Conservation (phyloP, 176 grass and related monocot species). For the Rhynchospora tenuis region DNA sequence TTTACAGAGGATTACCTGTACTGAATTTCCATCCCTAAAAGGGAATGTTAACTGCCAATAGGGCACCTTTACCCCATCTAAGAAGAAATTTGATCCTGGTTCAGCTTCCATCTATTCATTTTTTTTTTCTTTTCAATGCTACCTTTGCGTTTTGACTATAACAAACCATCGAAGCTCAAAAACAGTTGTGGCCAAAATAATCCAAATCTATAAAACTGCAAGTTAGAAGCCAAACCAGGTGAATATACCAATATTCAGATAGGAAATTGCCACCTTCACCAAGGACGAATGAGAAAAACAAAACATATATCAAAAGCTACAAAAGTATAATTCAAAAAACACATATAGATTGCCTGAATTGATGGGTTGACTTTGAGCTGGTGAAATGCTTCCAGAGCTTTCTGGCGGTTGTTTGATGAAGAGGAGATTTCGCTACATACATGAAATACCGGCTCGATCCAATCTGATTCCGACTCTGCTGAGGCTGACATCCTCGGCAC, state of each 20-base stretch:
- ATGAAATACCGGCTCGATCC: constrained; percentile 45
- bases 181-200: too few relatives aligned
- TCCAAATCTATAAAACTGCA: not conserved
- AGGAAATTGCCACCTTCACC: not conserved
- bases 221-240: not conserved
- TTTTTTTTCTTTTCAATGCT: not conserved
- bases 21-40: not conserved
- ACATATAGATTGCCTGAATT: constrained; percentile 54
- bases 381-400: constrained; percentile 59
- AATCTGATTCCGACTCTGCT: constrained; percentile 40
- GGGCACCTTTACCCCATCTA: not conserved
- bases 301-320: not conserved
- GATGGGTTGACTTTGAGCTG: constrained; percentile 41
- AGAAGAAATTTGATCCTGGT: not conserved
- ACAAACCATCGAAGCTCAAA: too few relatives aligned
- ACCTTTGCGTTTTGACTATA: not conserved
- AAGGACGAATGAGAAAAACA: not conserved
- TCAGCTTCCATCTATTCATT: not conserved
- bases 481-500: constrained; percentile 23
- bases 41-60: not conserved
- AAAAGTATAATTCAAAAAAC: not conserved
- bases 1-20: not conserved
- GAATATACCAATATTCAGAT: not conserved
- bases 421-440: constrained; percentile 38
- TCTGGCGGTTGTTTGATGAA: constrained; percentile 37